Evolutionary conservation across 208 protist genomes (phyloP), one percentile per base, ranked within the genome.

Genomic region (Tetramitus jugosus): DNA sequence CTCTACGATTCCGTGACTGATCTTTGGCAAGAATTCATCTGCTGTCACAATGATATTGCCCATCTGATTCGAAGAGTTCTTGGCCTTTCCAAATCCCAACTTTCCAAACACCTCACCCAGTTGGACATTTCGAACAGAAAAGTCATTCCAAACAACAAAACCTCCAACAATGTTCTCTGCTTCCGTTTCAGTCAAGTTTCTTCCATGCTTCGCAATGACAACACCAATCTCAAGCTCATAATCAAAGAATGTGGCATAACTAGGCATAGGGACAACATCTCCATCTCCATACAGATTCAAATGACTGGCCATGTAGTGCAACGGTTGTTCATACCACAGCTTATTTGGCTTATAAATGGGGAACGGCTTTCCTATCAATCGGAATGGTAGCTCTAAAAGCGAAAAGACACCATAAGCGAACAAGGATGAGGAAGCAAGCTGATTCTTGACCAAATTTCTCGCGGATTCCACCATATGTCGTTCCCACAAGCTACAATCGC

Each of bases 201-300:
- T 43, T 37, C 39, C 29, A 8, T 68, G 2, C 31, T 68, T 68
- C 3, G 17, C 42, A 29, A 68, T 3, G 29, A 43, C 29, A 6
- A 29, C 62, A 29, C 62, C 62, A 68, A 68, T n/a, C 29, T 68
- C 62, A 10, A 68, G 42, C 42, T 68, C 62, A 68, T 43, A 68
- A 29, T 68, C 62, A 14, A 68, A 68, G 42, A 29, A 43, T 6
- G 39, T 43, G 8, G 37, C 29, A 20, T 29, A 68, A 68, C 3
- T 6, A 31, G 62, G 62, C 29, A 29, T 43, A 39, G 37, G 0
- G 26, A 68, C 29, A 13, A n/a, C 37, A 29, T 31, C 33, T 1
- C 20, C 37, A 68, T 68, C 29, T 40, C 35, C 35, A 68, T 43
- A 43, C 17, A 68, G 14, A 37, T 20, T 68, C 8, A 43, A 29